These are phyloP conservation scores for Beauveria asiatica DNA, from an alignment of 2,329 filamentous ascomycete species.

Conservation along the genomic window DNA sequence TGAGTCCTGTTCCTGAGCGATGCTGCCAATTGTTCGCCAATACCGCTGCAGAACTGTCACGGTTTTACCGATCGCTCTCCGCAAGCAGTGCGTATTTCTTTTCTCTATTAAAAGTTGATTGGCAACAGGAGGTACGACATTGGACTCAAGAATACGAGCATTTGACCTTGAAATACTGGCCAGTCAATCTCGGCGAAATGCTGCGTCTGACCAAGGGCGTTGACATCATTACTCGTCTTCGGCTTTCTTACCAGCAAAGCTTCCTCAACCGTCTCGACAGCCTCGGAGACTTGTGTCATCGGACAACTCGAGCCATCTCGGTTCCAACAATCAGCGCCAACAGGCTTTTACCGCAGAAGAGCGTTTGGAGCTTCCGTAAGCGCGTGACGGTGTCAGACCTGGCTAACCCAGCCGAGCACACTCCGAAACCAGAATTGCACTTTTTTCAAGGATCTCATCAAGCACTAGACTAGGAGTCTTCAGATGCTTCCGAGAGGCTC, in stretches of 20 bases:
- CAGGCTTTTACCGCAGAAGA: conserved; percentile 42
- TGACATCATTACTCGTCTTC: neutral
- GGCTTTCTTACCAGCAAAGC: conserved; percentile 25
- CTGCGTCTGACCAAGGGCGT: neutral
- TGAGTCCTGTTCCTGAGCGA: neutral
- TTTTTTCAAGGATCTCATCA: neutral
- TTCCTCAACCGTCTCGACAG: conserved; percentile 43
- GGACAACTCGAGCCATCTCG: conserved; percentile 38
- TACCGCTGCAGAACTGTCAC: neutral
- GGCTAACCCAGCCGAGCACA: conserved; percentile 19
- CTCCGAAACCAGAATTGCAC: conserved; percentile 17
- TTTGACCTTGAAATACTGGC: neutral
- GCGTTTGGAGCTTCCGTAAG: conserved; percentile 43
- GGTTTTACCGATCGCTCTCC: neutral
- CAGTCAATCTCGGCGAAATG: neutral
- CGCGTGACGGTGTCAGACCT: conserved; percentile 14
- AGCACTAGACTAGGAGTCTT: neutral
- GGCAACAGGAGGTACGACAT: neutral
- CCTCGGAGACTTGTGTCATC: conserved; percentile 39
- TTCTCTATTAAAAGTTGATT: conserved; percentile 3
- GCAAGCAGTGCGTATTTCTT: neutral
- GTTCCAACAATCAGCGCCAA: conserved; percentile 46
- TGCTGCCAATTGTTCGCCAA: neutral
- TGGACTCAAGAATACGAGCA: neutral
- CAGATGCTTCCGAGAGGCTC: neutral